These are phyloP conservation scores for Calcarisporium arbuscula DNA, from an alignment of 2,329 filamentous ascomycete genomes.

Conservation along the genomic window DNA sequence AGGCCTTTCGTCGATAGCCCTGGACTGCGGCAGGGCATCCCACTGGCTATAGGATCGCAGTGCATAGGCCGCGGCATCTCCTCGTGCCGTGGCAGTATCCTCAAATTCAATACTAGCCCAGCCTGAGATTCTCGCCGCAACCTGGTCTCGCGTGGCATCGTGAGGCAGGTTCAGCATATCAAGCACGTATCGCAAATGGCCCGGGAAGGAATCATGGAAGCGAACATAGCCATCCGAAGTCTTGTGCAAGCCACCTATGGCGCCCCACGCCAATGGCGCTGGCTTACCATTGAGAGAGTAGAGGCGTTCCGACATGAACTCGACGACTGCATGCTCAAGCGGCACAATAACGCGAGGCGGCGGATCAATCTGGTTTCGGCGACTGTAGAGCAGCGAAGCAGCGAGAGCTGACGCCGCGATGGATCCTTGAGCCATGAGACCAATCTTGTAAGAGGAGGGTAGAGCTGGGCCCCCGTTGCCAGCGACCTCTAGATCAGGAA, in stretches of 20 bases:
- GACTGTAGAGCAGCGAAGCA: conserved; percentile 38
- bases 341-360: conserved; percentile 34
- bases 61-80: conserved; percentile 38
- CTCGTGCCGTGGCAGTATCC: conserved; percentile 29
- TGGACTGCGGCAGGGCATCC: conserved; percentile 42
- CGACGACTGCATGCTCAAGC: conserved; percentile 38
- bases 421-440: conserved; percentile 42
- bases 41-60: conserved; percentile 44
- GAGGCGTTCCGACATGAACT: conserved; percentile 48
- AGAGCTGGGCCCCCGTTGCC: conserved; percentile 18
- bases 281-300: conserved; percentile 36
- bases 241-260: conserved; percentile 45
- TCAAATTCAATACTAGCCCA: conserved; percentile 45
- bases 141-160: conserved; percentile 27
- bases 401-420: conserved; percentile 45
- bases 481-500: conserved; percentile 11
- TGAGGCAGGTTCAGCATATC: conserved; percentile 32
- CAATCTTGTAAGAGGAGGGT: conserved; percentile 49
- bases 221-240: conserved; percentile 46
- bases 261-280: conserved; percentile 26
- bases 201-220: conserved; percentile 47
- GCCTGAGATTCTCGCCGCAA: conserved; percentile 26
- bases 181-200: conserved; percentile 40
- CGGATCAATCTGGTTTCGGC: conserved; percentile 16
- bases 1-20: conserved; percentile 37